Conservation (phyloP, 83 land plant genomes). For the Picea abies region DNA sequence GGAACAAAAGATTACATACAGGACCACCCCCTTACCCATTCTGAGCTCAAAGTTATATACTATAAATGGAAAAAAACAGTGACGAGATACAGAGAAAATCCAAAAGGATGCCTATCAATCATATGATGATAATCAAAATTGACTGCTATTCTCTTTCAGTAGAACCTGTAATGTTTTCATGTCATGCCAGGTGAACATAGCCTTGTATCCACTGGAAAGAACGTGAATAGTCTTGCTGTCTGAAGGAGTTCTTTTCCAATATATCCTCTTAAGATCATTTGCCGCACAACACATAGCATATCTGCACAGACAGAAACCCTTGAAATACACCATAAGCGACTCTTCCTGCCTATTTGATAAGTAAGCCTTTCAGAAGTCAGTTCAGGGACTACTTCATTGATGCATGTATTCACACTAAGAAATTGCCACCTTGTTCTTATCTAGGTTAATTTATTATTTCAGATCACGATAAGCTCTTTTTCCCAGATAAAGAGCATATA, state of each 20-base stretch:
- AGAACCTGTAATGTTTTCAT: constrained; percentile 84
- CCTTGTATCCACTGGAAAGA: constrained; percentile 94
- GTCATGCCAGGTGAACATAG: constrained; percentile 91
- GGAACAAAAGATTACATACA: not conserved
- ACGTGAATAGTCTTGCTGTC: constrained; percentile 82
- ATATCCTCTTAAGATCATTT: constrained; percentile 66
- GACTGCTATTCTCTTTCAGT: not conserved
- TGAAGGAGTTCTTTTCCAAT: constrained; percentile 65
- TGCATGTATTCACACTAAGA: not conserved
- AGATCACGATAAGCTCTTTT: not conserved
- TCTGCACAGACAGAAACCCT: constrained; percentile 41
- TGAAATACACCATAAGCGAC: not conserved
- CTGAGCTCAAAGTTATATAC: not conserved
- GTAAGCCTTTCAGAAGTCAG: not conserved
- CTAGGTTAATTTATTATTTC: not conserved
- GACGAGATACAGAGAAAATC: not conserved
- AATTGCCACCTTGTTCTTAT: not conserved
- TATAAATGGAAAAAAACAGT: not conserved
- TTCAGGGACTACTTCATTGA: not conserved
- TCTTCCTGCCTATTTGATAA: not conserved
- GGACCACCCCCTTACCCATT: too few species aligned
- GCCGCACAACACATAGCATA: constrained; percentile 90
- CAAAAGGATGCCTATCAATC: not conserved
- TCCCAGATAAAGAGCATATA: not conserved
- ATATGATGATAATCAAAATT: not conserved